Percentiles rank a stretch among this genome's conserved stretches.
Conservation (phyloP, 129 eudicot genomes). For the Silybum marianum region DNA sequence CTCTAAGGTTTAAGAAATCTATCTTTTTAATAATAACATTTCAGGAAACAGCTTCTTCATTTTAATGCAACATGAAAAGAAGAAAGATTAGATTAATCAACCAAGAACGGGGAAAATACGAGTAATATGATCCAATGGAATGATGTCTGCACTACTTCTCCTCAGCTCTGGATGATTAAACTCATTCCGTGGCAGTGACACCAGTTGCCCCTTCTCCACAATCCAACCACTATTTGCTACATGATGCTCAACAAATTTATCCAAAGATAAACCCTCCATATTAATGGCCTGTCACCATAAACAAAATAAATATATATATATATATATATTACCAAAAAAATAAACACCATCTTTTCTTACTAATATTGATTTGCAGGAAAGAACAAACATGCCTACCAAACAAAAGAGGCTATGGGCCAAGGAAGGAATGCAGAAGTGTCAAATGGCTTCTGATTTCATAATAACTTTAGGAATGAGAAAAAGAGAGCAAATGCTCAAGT, state of each 20-base stretch:
- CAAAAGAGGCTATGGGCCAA: neutral
- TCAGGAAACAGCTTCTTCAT: neutral
- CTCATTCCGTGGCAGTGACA: slow-evolving; percentile 59
- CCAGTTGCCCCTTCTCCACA: slow-evolving; percentile 68
- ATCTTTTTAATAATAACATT: neutral
- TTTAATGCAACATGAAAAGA: neutral
- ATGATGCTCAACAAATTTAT: slow-evolving; percentile 84
- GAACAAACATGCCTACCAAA: neutral
- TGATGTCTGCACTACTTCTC: slow-evolving; percentile 58
- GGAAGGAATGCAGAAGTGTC: neutral
- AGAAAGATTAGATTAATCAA: slow-evolving; percentile 25
- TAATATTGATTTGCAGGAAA: too few relatives aligned
- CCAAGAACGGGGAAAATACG: slow-evolving; percentile 89
- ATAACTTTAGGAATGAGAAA: neutral
- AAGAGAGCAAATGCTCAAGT: slow-evolving; percentile 13
- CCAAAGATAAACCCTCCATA: slow-evolving; percentile 76
- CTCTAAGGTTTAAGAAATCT: neutral
- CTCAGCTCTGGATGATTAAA: slow-evolving; percentile 87
- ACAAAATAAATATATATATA: neutral
- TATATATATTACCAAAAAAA: too few relatives aligned
- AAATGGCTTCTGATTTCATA: neutral
- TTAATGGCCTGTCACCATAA: slow-evolving; percentile 67
- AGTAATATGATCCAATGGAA: slow-evolving; percentile 77
- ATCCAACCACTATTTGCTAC: slow-evolving; percentile 65
- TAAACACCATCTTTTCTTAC: too few relatives aligned